Conservation (phyloP, 129 eudicot species). For the Solidago caesia region DNA sequence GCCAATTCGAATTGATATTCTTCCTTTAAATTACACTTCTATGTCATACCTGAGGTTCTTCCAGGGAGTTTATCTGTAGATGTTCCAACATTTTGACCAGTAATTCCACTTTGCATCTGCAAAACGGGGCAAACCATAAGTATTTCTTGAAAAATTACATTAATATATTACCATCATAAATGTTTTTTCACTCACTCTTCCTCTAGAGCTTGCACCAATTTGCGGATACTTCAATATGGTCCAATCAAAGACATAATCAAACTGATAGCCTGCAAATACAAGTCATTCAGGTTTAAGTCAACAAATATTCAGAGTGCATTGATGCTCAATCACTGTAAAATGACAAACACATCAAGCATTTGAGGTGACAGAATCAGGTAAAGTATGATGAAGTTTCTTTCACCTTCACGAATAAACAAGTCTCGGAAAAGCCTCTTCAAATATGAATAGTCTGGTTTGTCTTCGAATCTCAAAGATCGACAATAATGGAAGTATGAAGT, state of each 20-base stretch:
- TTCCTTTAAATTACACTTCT: constrained; percentile 11
- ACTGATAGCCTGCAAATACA: constrained; percentile 75
- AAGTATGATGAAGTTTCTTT: neutral
- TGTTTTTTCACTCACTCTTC: constrained; percentile 51
- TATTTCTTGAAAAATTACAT: neutral
- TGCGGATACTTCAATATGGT: constrained; percentile 97
- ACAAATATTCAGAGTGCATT: constrained; percentile 3
- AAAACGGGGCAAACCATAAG: constrained; percentile 10
- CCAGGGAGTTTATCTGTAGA: constrained; percentile 69
- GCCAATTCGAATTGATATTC: neutral
- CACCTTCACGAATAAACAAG: constrained; percentile 96
- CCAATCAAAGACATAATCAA: constrained; percentile 98
- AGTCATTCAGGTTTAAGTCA: constrained; percentile 3
- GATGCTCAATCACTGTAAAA: neutral
- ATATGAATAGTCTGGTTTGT: constrained; percentile 96
- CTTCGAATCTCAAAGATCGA: constrained; percentile 88
- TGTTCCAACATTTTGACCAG: constrained; percentile 62
- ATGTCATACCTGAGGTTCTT: constrained; percentile 70
- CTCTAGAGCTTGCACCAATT: constrained; percentile 77
- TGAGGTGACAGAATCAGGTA: neutral
- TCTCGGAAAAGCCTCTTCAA: constrained; percentile 93
- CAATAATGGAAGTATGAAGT: constrained; percentile 87
- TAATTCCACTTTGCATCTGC: constrained; percentile 61
- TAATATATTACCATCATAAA: neutral
- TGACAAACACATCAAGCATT: neutral